Percentiles rank a stretch among this genome's conserved stretches.
These are phyloP conservation scores for Acanthamoeba triangularis DNA, from an alignment of 208 protist genomes.

Conservation along the genomic window DNA sequence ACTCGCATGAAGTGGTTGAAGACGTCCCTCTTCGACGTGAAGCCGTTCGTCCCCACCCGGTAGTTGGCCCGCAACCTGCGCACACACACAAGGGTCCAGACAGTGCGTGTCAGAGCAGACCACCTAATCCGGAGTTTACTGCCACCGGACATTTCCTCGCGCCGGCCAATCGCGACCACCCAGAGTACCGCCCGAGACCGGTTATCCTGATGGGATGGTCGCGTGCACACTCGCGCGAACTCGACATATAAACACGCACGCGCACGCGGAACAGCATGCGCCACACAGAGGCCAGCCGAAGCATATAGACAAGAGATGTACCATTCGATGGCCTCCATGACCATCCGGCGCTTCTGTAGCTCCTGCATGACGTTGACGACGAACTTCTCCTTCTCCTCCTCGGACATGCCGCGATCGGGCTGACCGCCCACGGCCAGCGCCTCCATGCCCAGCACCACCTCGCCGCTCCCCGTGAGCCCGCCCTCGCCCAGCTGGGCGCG, in stretches of 20 bases:
- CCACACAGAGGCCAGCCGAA: too few relatives aligned
- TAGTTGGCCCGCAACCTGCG: constrained; percentile 16
- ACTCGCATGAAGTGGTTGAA: constrained; percentile 47
- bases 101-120: too few relatives aligned
- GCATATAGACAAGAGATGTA: background rate
- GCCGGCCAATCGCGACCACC: too few relatives aligned
- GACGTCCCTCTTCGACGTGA: constrained; percentile 15
- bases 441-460: constrained; percentile 28
- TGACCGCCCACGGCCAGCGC: background rate
- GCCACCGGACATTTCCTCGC: too few relatives aligned
- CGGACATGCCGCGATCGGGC: constrained; percentile 27
- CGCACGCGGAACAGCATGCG: background rate
- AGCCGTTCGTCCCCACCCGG: background rate
- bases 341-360: constrained; percentile 29
- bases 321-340: constrained; percentile 48
- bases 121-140: too few relatives aligned
- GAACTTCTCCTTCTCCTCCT: constrained; percentile 46
- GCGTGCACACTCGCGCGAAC: too few relatives aligned
- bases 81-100: too few relatives aligned
- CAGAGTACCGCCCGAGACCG: too few relatives aligned
- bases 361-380: constrained; percentile 44
- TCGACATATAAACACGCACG: background rate
- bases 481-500: background rate
- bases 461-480: background rate
- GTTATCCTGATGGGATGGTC: too few relatives aligned